Conservation (phyloP, 139 green algal species). For the Tetradesmus lagerheimii region DNA sequence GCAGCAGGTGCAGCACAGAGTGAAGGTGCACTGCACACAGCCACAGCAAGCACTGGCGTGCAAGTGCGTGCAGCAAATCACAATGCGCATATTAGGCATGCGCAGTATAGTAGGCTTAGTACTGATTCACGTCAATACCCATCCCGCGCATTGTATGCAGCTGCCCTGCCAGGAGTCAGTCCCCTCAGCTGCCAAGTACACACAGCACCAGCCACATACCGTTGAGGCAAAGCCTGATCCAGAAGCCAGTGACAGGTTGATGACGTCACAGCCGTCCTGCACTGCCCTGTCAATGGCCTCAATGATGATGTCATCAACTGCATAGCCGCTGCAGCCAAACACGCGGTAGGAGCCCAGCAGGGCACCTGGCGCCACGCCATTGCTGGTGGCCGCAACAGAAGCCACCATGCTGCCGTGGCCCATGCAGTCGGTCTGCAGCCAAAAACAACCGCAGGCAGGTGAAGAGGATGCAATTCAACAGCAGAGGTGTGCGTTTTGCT, state of each 20-base stretch:
- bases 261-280: slow-evolving; percentile 25
- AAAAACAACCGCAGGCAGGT: no score
- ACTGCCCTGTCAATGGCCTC: slow-evolving; percentile 29
- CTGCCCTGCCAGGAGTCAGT: no score
- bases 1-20: neutral
- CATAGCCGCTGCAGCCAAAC: slow-evolving; percentile 9
- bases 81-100: no score
- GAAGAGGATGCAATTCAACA: no score
- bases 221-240: neutral
- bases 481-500: no score
- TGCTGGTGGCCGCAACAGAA: slow-evolving; percentile 18
- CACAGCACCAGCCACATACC: neutral
- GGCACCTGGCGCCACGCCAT: slow-evolving; percentile 10
- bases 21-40: neutral
- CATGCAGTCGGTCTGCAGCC: neutral
- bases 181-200: neutral
- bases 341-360: slow-evolving; percentile 8
- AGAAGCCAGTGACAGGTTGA: slow-evolving; percentile 28
- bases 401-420: slow-evolving; percentile 24
- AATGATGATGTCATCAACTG: neutral
- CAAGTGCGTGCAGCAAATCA: neutral
- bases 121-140: no score
- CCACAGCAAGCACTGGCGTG: neutral
- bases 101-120: no score
- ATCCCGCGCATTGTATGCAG: no score